Percentiles rank a stretch among this genome's conserved stretches.
Conservation (phyloP, 345 rosid species). For the Lumnitzera littorea region DNA sequence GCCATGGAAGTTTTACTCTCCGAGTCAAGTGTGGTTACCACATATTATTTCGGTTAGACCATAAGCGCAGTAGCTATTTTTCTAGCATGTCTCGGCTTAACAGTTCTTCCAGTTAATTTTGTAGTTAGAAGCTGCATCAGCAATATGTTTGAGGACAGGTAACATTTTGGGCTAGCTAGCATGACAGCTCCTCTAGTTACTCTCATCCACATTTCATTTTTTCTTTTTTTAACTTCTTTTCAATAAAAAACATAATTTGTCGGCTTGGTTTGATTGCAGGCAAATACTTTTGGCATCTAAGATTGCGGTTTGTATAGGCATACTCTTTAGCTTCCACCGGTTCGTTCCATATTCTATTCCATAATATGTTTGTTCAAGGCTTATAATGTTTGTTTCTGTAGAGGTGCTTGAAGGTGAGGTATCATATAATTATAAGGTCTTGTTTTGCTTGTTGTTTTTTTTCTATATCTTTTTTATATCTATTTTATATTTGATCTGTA, state of each 20-base stretch:
- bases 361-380: conserved; percentile 87
- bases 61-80: conserved; percentile 80
- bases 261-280: conserved; percentile 31
- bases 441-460: no score
- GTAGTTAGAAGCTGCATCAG: conserved; percentile 90
- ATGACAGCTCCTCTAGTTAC: neutral
- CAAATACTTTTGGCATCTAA: conserved; percentile 94
- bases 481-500: no score
- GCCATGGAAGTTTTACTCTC: conserved; percentile 89
- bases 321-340: conserved; percentile 72
- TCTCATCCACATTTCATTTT: no score
- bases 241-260: no score
- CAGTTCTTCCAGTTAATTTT: conserved; percentile 87
- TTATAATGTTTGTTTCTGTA: conserved; percentile 84
- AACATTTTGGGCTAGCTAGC: neutral
- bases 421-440: neutral
- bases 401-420: conserved; percentile 95
- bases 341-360: conserved; percentile 63
- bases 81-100: conserved; percentile 84
- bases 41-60: conserved; percentile 83
- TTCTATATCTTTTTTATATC: no score
- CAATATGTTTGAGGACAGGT: conserved; percentile 99
- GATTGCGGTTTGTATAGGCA: conserved; percentile 71
- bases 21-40: conserved; percentile 85
- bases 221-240: neutral